Base-by-base conservation (phyloP, 768 basidiomycete species). In the Gloeopeniophorella convolvens region DNA sequence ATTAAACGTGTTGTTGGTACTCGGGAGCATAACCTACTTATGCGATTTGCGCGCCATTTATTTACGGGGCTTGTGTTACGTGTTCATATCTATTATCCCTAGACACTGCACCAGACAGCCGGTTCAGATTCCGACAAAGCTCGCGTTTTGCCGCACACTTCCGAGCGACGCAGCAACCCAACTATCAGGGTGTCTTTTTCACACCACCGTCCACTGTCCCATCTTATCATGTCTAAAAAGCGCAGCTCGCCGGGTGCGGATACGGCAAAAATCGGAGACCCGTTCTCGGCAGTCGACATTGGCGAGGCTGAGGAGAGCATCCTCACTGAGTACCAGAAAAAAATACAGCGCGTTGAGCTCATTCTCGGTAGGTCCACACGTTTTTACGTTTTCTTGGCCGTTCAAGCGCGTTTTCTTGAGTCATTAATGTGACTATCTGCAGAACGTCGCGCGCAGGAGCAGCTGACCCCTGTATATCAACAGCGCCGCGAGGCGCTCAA, bases 241-340 rank as follows among this genome's bases (percentile, higher is more conserved):
- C 84, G 89, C 67, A 80, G 76, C 35, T 84, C 85, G 50, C 83
- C 87, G n/a, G 88, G 86, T 10, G 78, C 82, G 36, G 83, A 86
- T 41, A 77, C 72, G n/a, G 80, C 80, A 64, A 89, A 88, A 65
- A 75, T 74, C 20, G 55, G 54, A 13, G 65, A 67, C 63, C 79
- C 81, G 55, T 72, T 88, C 26, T 69, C 77, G 51, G 74, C 76
- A 40, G 80, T 85, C 42, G 82, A 85, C 58, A 74, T 90, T 58
- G 75, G 73, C 50, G 81, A 85, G 37, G 85, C 82, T 61, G 80
- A 88, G 60, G 84, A 83, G 49, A 68, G 76, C 66, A 85, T 83
- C 63, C 72, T 91, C 56, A 69, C 78, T 42, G 69, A 68, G 18
- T 69, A 82, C 34, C 83, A 84, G 66, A 82, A 82, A 66, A 82